These are phyloP conservation scores for Papilionanthe hybrid DNA, from an alignment of 116 monocot genomes.

Conservation along the genomic window DNA sequence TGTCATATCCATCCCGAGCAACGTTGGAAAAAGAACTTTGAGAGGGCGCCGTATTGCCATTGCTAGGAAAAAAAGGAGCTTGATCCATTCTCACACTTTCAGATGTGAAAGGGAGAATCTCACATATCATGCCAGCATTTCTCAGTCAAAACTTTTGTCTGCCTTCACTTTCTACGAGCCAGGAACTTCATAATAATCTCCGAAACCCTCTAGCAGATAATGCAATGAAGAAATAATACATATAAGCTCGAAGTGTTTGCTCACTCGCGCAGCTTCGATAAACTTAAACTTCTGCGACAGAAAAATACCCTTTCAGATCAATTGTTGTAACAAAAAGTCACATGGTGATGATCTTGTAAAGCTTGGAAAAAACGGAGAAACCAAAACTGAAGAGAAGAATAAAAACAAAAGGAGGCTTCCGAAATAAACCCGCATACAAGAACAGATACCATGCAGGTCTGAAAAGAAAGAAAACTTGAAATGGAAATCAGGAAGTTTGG, in stretches of 20 bases:
- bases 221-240: background rate
- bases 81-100: constrained; percentile 30
- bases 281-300: background rate
- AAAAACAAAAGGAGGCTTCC: background rate
- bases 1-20: constrained; percentile 76
- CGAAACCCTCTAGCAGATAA: background rate
- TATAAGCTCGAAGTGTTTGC: background rate
- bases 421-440: background rate
- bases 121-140: constrained; percentile 29
- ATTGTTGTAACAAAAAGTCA: background rate
- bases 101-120: constrained; percentile 9
- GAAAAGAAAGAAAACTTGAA: too few species aligned
- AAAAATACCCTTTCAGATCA: background rate
- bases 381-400: background rate
- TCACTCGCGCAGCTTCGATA: background rate
- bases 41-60: constrained; percentile 57
- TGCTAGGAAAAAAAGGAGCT: constrained; percentile 46
- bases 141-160: constrained; percentile 1
- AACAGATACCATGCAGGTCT: background rate
- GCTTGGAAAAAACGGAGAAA: too few species aligned
- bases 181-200: background rate
- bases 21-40: constrained; percentile 20
- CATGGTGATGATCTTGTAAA: too few species aligned
- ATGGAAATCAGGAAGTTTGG: background rate
- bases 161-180: background rate